Evolutionary conservation across 202 grass and related monocot species (phyloP).

Genomic region (Setaria italica): DNA sequence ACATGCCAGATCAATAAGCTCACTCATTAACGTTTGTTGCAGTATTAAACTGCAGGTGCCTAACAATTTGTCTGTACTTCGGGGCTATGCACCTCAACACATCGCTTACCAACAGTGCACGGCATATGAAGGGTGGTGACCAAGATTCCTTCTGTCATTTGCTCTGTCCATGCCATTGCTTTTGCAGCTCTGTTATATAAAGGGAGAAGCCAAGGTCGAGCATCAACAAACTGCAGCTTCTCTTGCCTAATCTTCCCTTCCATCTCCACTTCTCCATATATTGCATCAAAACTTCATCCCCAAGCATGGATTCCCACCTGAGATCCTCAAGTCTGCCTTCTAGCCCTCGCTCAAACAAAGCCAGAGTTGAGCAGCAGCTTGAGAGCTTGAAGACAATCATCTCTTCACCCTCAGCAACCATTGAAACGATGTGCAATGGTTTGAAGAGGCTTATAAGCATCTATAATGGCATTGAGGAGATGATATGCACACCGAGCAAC

Average conservation of each 20-base stretch:
- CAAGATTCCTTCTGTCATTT: constrained; percentile 38
- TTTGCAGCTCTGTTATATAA: constrained; percentile 27
- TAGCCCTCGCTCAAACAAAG: constrained; percentile 49
- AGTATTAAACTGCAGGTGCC: constrained; percentile 10
- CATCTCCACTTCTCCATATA: not conserved
- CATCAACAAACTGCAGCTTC: constrained; percentile 35
- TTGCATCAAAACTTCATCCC: constrained; percentile 3
- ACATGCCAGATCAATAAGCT: constrained; percentile 38
- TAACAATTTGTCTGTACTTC: constrained; percentile 25
- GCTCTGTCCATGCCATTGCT: constrained; percentile 7
- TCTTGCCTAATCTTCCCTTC: constrained; percentile 6
- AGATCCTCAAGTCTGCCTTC: constrained; percentile 66
- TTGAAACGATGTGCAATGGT: constrained; percentile 35
- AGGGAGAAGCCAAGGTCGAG: not conserved
- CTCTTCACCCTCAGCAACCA: constrained; percentile 38
- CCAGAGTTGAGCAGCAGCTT: constrained; percentile 50
- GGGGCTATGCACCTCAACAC: not conserved
- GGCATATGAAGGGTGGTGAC: constrained; percentile 6
- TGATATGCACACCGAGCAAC: constrained; percentile 53
- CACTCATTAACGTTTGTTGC: constrained; percentile 4
- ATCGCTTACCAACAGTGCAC: constrained; percentile 19
- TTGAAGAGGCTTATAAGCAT: constrained; percentile 44
- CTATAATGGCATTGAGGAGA: constrained; percentile 47
- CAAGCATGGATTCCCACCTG: constrained; percentile 50
- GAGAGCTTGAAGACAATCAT: constrained; percentile 39